A percentile compares a stretch with the other conserved stretches of the same genome.
These are phyloP conservation scores for Xerophyta viscosa DNA, from an alignment of 106 monocot species.

Conservation along the genomic window DNA sequence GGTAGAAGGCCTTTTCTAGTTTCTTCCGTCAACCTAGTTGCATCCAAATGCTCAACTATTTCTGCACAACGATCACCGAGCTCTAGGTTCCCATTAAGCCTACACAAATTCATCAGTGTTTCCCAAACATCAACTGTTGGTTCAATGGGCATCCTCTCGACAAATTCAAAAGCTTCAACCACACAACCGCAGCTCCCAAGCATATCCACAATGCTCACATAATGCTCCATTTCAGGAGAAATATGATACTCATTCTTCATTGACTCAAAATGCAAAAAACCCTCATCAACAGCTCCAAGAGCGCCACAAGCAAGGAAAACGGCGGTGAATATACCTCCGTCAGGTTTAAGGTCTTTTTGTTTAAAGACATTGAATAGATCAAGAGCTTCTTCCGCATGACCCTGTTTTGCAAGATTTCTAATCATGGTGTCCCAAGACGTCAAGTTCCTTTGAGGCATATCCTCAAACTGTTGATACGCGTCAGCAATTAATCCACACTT, in stretches of 20 bases:
- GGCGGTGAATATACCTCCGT: slow-evolving; percentile 42
- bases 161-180: slow-evolving; percentile 78
- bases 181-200: slow-evolving; percentile 64
- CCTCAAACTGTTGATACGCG: slow-evolving; percentile 66
- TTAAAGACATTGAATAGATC: slow-evolving; percentile 63
- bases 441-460: slow-evolving; percentile 58
- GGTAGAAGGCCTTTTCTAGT: slow-evolving; percentile 60
- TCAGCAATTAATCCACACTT: slow-evolving; percentile 63
- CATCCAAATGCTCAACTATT: slow-evolving; percentile 49
- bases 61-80: slow-evolving; percentile 62
- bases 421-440: slow-evolving; percentile 93
- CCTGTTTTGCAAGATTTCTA: slow-evolving; percentile 39
- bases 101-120: slow-evolving; percentile 68
- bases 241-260: slow-evolving; percentile 67
- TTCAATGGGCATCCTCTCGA: slow-evolving; percentile 60
- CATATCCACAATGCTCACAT: slow-evolving; percentile 60
- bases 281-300: slow-evolving; percentile 78
- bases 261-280: slow-evolving; percentile 75
- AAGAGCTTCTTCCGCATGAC: slow-evolving; percentile 72
- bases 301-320: slow-evolving; percentile 52
- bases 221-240: slow-evolving; percentile 56
- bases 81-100: slow-evolving; percentile 58
- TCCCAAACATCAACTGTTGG: slow-evolving; percentile 80
- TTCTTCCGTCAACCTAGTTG: slow-evolving; percentile 48
- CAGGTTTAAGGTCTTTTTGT: slow-evolving; percentile 46